Evolutionary conservation across 116 monocot species (phyloP).

Genomic region (Zostera marina): DNA sequence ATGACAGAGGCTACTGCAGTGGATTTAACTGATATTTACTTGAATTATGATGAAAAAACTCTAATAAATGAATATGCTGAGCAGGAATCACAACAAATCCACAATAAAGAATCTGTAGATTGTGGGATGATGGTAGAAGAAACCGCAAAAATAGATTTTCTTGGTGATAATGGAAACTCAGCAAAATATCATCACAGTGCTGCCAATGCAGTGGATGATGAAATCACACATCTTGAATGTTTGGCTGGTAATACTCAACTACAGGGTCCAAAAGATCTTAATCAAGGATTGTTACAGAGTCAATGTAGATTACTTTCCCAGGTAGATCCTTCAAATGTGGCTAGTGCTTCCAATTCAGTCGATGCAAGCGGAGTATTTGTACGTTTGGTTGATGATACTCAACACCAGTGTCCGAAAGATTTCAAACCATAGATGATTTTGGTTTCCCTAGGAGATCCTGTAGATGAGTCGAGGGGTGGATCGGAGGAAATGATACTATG

Average conservation of each 20-base stretch:
- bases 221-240: background rate
- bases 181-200: background rate
- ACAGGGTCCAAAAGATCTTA: background rate
- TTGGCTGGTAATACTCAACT: background rate
- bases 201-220: background rate
- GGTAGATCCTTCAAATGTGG: background rate
- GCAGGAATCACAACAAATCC: constrained; percentile 1
- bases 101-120: background rate
- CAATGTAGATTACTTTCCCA: background rate
- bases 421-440: background rate
- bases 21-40: background rate
- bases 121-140: constrained; percentile 1
- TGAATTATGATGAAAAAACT: background rate
- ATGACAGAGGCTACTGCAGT: background rate
- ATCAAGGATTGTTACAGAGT: background rate
- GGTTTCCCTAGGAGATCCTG: background rate
- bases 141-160: background rate
- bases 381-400: background rate
- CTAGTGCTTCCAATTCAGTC: background rate
- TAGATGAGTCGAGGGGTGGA: background rate
- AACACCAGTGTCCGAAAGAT: background rate
- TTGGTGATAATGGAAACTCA: background rate
- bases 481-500: too few species aligned
- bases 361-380: background rate
- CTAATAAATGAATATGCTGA: background rate